Evolutionary conservation across 208 protist genomes (phyloP).

Genomic region (Acanthamoeba castellanii): DNA sequence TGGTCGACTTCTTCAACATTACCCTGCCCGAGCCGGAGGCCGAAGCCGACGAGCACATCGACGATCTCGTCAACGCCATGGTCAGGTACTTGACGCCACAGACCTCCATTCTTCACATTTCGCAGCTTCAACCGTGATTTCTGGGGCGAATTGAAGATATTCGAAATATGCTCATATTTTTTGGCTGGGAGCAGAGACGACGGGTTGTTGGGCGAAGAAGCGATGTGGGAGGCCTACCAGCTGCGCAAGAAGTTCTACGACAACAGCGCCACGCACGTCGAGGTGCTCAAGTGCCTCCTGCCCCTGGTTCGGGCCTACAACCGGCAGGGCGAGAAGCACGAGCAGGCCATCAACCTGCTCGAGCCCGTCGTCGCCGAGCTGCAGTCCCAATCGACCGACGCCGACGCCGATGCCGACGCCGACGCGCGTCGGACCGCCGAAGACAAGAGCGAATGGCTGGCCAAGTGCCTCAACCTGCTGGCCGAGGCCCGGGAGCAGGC

Average conservation of each 20-base stretch:
- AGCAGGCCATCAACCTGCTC: constrained; percentile 21
- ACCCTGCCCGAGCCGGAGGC: neutral
- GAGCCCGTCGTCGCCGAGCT: neutral
- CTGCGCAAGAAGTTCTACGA: neutral
- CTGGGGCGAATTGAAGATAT: no score
- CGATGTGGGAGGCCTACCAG: constrained; percentile 48
- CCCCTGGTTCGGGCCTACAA: constrained; percentile 6
- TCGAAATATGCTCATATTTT: neutral
- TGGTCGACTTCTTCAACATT: neutral
- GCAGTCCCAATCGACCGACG: neutral
- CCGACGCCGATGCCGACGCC: neutral
- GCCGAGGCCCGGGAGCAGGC: constrained; percentile 44
- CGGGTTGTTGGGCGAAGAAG: neutral
- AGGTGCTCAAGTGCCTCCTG: constrained; percentile 37
- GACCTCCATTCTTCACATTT: neutral
- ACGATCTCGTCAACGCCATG: neutral
- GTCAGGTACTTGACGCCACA: neutral
- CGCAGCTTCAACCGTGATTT: neutral
- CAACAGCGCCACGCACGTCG: constrained; percentile 12
- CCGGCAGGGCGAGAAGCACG: neutral
- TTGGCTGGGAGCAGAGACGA: neutral
- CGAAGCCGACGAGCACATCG: neutral
- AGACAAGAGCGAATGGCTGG: constrained; percentile 27
- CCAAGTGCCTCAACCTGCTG: constrained; percentile 53
- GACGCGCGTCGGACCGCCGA: neutral